Conservation (phyloP, 73 alveolate genomes). For the Stentor coeruleus region DNA sequence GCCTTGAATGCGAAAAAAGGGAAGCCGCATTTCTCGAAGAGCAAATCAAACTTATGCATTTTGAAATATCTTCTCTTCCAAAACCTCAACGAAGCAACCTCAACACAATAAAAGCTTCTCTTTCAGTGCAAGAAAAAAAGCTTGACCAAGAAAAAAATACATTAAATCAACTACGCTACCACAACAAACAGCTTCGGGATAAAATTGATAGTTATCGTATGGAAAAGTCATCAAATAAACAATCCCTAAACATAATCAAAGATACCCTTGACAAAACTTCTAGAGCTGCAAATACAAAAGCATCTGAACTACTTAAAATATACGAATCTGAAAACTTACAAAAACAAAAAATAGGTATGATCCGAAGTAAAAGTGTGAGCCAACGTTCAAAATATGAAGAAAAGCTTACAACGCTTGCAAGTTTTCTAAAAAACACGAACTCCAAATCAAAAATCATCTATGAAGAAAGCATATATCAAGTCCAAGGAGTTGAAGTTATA, state of each 20-base stretch:
- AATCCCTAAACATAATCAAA: conserved; percentile 20
- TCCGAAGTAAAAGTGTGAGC: conserved; percentile 25
- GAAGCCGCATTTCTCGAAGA: conserved; percentile 11
- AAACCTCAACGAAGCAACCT: neutral
- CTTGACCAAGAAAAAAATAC: conserved; percentile 39
- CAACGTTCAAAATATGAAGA: neutral
- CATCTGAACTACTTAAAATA: conserved; percentile 31
- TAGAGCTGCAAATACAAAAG: conserved; percentile 34
- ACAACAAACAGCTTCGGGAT: conserved; percentile 36
- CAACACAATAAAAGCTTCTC: neutral
- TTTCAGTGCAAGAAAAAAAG: conserved; percentile 45
- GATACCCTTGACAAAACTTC: conserved; percentile 34
- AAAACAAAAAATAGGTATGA: conserved; percentile 36
- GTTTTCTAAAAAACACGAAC: neutral
- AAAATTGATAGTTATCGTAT: conserved; percentile 54
- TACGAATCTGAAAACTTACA: conserved; percentile 34
- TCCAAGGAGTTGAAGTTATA: conserved; percentile 33
- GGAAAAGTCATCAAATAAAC: conserved; percentile 30
- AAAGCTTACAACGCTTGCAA: neutral
- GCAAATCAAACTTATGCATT: neutral
- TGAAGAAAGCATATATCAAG: neutral
- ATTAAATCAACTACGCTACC: conserved; percentile 39
- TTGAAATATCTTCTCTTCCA: neutral
- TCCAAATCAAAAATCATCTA: neutral
- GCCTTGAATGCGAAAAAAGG: neutral